phyloP scores from a whole-genome alignment of 2,329 filamentous ascomycete species.

The Ceratocystis lukuohia region DNA sequence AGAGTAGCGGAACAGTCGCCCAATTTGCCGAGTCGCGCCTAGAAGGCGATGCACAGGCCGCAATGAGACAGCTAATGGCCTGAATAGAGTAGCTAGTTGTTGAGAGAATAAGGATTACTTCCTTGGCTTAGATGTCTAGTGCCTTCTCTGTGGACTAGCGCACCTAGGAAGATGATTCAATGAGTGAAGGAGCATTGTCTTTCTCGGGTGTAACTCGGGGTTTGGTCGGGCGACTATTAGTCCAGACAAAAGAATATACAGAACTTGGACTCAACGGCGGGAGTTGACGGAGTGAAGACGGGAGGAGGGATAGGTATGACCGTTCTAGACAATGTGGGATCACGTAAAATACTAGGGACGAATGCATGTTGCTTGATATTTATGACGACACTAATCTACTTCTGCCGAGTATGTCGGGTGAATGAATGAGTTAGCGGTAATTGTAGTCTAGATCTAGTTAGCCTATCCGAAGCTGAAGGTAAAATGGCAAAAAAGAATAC shows the following conservation, averaged over 20 bases:
- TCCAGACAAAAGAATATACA: background rate
- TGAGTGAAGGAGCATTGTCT: no score
- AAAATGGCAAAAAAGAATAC: no score
- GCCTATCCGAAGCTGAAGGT: no score
- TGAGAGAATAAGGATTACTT: background rate
- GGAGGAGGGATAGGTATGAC: background rate
- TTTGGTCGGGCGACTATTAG: background rate
- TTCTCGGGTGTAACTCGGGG: no score
- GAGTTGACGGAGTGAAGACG: background rate
- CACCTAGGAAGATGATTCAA: no score
- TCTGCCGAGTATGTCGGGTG: background rate
- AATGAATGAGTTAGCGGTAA: background rate
- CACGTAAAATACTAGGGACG: conserved; percentile 7
- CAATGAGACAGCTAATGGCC: conserved; percentile 15
- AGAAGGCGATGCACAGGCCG: conserved; percentile 34
- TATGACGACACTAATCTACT: background rate
- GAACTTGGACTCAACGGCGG: background rate
- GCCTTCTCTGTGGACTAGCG: no score
- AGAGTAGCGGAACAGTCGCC: conserved; percentile 56
- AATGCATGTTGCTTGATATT: background rate
- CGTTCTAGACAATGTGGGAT: background rate
- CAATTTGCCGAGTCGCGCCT: conserved; percentile 61
- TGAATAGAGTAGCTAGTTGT: background rate
- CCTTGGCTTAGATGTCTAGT: background rate
- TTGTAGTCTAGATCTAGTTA: no score